Percentiles rank a stretch among this genome's conserved stretches.
These are phyloP conservation scores for Blastobotrys attinorum DNA, from an alignment of 805 yeast genomes.

Conservation along the genomic window DNA sequence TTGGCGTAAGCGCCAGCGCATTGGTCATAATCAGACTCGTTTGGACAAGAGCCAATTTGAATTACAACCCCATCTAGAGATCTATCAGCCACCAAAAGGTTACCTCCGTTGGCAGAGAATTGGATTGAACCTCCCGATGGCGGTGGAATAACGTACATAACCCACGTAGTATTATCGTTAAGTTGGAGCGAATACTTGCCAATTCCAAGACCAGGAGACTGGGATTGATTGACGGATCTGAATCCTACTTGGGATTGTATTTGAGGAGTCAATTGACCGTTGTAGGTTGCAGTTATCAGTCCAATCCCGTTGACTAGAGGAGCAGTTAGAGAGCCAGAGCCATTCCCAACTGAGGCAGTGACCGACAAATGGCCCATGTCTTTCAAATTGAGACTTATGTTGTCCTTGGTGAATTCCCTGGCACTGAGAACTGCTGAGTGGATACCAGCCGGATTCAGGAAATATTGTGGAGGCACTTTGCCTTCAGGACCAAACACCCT, in stretches of 20 bases:
- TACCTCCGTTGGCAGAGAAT: conserved; percentile 13
- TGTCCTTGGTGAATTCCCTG: conserved; percentile 34
- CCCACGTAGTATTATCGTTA: conserved; percentile 41
- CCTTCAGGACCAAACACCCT: conserved; percentile 62
- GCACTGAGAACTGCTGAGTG: conserved; percentile 41
- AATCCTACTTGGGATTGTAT: conserved; percentile 44
- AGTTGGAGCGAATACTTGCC: conserved; percentile 36
- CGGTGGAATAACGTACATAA: conserved; percentile 33
- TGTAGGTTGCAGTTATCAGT: conserved; percentile 56
- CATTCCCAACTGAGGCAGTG: conserved; percentile 12
- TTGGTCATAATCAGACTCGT: conserved; percentile 37
- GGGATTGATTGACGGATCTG: conserved; percentile 30
- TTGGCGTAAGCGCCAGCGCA: conserved; percentile 64
- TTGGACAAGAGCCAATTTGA: conserved; percentile 14
- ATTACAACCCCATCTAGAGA: conserved; percentile 23
- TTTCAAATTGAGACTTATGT: conserved; percentile 29
- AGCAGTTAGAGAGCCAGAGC: conserved; percentile 35
- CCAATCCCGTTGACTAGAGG: conserved; percentile 82
- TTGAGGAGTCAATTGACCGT: conserved; percentile 34
- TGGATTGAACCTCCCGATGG: conserved; percentile 26
- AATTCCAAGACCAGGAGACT: conserved; percentile 24
- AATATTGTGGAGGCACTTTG: conserved; percentile 37
- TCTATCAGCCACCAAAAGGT: conserved; percentile 22
- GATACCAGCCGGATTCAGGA: conserved; percentile 41
- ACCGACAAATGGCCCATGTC: conserved; percentile 41